Percentiles rank a stretch among this genome's conserved stretches.
These are phyloP conservation scores for Pichia sp. DNA, from an alignment of 1,139 yeast genomes.

Conservation along the genomic window DNA sequence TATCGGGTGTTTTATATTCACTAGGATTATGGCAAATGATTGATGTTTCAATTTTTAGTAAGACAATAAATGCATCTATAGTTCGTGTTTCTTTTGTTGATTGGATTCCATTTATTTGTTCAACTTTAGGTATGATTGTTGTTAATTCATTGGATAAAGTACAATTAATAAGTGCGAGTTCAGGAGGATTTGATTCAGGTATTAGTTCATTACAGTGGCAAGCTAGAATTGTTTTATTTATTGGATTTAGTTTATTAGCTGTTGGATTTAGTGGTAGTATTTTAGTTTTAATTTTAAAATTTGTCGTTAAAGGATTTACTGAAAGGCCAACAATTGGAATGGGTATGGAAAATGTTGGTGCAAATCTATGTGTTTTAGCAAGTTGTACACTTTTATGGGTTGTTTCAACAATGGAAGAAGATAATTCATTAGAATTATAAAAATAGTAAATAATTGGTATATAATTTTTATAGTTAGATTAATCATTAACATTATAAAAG, in stretches of 20 bases:
- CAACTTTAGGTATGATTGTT: conserved; percentile 84
- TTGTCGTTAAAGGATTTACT: conserved; percentile 66
- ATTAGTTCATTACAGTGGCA: conserved; percentile 73
- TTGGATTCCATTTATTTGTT: conserved; percentile 91
- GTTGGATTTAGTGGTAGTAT: conserved; percentile 93
- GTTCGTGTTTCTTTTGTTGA: conserved; percentile 88
- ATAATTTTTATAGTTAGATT: neutral
- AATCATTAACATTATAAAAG: conserved; percentile 9
- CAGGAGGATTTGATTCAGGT: conserved; percentile 28
- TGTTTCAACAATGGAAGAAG: conserved; percentile 92
- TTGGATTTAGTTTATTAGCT: conserved; percentile 88
- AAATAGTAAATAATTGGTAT: neutral
- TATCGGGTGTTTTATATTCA: conserved; percentile 74
- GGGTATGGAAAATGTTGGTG: conserved; percentile 86
- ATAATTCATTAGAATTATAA: conserved; percentile 80
- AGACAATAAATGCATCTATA: conserved; percentile 74
- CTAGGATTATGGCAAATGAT: conserved; percentile 85
- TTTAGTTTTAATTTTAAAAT: conserved; percentile 80
- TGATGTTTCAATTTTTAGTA: conserved; percentile 83
- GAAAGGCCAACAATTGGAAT: conserved; percentile 84
- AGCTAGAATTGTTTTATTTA: conserved; percentile 80
- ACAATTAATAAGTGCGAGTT: conserved; percentile 52
- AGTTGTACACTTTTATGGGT: conserved; percentile 88
- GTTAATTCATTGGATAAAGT: conserved; percentile 89
- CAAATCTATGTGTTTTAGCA: conserved; percentile 74